Conservation (phyloP, 495 filamentous ascomycete genomes). For the Penicillium dipodomyicola region DNA sequence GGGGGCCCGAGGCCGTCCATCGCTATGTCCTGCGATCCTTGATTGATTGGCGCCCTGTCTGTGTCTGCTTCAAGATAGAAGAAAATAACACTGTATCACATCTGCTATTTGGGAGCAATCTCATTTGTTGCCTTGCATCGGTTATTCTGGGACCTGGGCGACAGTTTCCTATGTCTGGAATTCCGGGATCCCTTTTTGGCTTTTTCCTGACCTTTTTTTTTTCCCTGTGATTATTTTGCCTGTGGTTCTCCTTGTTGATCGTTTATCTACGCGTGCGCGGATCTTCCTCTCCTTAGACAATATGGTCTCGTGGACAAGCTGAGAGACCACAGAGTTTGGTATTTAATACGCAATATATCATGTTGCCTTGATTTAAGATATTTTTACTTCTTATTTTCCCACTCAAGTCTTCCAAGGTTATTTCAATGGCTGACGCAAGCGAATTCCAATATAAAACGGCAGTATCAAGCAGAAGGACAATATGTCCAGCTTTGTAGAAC, state of each 20-base stretch:
- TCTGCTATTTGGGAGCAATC: constrained; percentile 1
- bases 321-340: not conserved
- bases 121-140: constrained; percentile 2
- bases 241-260: not conserved
- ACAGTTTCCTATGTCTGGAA: not conserved
- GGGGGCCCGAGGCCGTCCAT: not conserved
- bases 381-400: not conserved
- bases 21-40: not conserved
- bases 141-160: constrained; percentile 2
- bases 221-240: not conserved
- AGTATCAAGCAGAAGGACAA: not conserved
- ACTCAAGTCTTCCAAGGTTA: no score
- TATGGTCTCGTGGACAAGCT: not conserved
- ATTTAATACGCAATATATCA: not conserved
- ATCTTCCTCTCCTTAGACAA: not conserved
- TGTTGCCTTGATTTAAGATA: not conserved
- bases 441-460: not conserved
- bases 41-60: not conserved
- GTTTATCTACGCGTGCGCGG: not conserved
- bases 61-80: not conserved
- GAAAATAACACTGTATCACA: constrained; percentile 1
- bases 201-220: not conserved
- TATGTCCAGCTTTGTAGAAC: not conserved
- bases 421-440: not conserved
- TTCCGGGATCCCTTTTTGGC: not conserved